phyloP scores from a whole-genome alignment of 768 basidiomycete genomes.

The Naganishia onofrii region DNA sequence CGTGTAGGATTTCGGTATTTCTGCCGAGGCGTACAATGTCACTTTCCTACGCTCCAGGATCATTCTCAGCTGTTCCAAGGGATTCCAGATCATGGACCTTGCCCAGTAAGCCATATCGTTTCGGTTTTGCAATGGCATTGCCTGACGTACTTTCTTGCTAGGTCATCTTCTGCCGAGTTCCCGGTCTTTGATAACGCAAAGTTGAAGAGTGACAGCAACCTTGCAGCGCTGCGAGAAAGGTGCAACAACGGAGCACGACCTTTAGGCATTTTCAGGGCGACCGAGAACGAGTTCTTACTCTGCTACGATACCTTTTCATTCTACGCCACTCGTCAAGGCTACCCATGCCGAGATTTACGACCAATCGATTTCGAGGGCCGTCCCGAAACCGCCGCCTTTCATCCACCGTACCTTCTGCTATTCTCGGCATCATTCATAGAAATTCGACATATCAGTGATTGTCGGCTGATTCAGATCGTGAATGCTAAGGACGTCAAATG shows the following conservation, averaged over 20 bases:
- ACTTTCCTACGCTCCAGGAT: conserved; percentile 92
- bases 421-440: conserved; percentile 90
- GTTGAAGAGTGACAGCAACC: conserved; percentile 64
- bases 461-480: conserved; percentile 51
- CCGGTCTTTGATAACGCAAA: conserved; percentile 59
- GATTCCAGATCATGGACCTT: conserved; percentile 97
- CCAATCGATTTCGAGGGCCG: conserved; percentile 94
- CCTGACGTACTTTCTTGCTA: conserved; percentile 43
- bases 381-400: conserved; percentile 82
- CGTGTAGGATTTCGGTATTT: conserved; percentile 77
- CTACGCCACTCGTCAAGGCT: conserved; percentile 88
- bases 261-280: conserved; percentile 82
- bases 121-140: neutral
- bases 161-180: conserved; percentile 84
- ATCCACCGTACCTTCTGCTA: conserved; percentile 80
- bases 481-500: conserved; percentile 61
- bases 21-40: conserved; percentile 83
- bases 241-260: conserved; percentile 72
- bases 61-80: conserved; percentile 78
- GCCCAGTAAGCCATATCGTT: conserved; percentile 67
- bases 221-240: conserved; percentile 68
- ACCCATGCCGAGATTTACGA: conserved; percentile 65
- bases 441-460: conserved; percentile 64
- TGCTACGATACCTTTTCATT: conserved; percentile 72
- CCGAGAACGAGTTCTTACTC: conserved; percentile 82